Percentiles rank a stretch among this genome's conserved stretches.
These are phyloP conservation scores for Striga asiatica DNA, from an alignment of 257 asterid species.

Conservation along the genomic window DNA sequence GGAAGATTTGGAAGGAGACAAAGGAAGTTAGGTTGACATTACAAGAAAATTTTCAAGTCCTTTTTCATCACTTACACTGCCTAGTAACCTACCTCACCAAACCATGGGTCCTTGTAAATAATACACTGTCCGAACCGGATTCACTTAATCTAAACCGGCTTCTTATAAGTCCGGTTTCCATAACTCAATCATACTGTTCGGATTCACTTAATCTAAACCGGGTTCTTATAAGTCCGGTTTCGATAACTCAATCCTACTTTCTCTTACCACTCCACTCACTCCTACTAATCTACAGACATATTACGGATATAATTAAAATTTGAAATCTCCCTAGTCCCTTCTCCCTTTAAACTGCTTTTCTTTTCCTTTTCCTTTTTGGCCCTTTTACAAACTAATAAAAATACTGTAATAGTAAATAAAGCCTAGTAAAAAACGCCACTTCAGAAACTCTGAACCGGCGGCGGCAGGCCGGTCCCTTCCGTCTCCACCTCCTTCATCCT, in stretches of 20 bases:
- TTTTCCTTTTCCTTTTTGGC: not conserved
- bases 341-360: not conserved
- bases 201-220: too few species aligned
- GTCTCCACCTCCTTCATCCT: constrained; percentile 71
- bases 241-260: not conserved
- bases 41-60: too few species aligned
- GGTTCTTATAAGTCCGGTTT: constrained; percentile 14
- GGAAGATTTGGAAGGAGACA: too few species aligned
- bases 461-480: constrained; percentile 16
- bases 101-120: constrained; percentile 35
- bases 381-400: not conserved
- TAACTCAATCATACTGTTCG: too few species aligned
- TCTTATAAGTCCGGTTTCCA: constrained; percentile 14
- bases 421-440: constrained; percentile 2
- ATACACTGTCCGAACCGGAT: constrained; percentile 42
- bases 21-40: too few species aligned
- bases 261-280: too few species aligned
- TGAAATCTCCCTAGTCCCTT: too few species aligned
- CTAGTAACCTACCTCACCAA: constrained; percentile 49
- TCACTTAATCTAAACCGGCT: constrained; percentile 10
- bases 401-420: too few species aligned
- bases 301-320: not conserved
- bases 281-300: too few species aligned
- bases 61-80: constrained; percentile 33
- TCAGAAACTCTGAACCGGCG: constrained; percentile 59